Base-by-base conservation (phyloP, 2,329 filamentous ascomycete species). In the Ceratocystis lukuohia region DNA sequence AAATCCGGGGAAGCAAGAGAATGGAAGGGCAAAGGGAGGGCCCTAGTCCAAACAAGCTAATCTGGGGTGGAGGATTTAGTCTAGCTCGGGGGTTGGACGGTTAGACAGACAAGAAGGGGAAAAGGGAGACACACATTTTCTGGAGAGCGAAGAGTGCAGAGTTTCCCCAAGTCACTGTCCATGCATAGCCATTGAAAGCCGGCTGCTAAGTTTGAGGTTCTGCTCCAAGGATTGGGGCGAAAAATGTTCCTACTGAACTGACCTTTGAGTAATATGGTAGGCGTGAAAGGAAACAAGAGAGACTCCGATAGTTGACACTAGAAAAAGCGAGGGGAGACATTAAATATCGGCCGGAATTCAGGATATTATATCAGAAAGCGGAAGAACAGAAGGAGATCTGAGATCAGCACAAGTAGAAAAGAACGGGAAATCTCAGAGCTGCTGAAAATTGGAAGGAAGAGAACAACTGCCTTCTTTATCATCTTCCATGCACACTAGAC, bases 1-100 rank as follows among this genome's bases (percentile, higher is more conserved):
- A 63, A 63, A 63, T 63, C 61, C 41, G 61, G 61, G 61, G 61
- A 45, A 63, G 61, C 44, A 63, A 57, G 10, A 57, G 53, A 17
- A 57, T 33, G 25, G n/a, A 2, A 17, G 53, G 53, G 53, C 22
- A 57, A 57, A 33, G 53, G 53, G 53, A 57, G 53, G 25, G 53
- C 28, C 53, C 53, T 57, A 57, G 53, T 57, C 33, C 53, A 57
- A 57, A 57, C 53, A 57, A 33, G 25, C 53, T 33, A 57, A 33
- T 30, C 28, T 33, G 28, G 53, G 53, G 25, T 17, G 12, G 25
- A 17, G 53, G 25, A 30, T 57, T 57, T 57, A 33, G 53, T 37
- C 20, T 53, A 53, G 48, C 48, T 53, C 48, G 20, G 20, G 48
- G 48, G n/a, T n/a, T 48, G 45, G 15, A 17, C 25, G 7, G 20